Base-by-base conservation (phyloP, 768 basidiomycete genomes). In the Termitomyces heimii region DNA sequence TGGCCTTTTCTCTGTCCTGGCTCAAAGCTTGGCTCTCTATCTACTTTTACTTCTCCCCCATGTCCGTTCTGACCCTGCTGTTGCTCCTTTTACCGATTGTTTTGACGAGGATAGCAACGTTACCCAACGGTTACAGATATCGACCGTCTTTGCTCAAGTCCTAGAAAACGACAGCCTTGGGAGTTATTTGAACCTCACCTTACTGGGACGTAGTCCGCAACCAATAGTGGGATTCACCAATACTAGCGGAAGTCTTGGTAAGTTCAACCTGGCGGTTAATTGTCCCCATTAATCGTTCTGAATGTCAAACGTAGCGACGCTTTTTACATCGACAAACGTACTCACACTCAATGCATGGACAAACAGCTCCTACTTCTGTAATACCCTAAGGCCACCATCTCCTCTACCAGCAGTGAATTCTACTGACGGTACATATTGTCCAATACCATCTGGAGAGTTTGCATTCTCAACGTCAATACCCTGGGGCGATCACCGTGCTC, bases 271-370 rank as follows among this genome's bases (percentile, higher is more conserved):
- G 51, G 45, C 59, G 52, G 51, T 55, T 22, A 51, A 48, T 39
- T 59, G 16, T 53, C 45, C 43, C 61, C 56, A 43, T 60, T 65
- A 52, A 65, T 57, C 56, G 45, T 51, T 47, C 53, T 50, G 39
- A 51, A 24, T 14, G 12, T 10, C 10, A 39, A 29, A 53, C 58
- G 57, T 63, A 88, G 92, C 94, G 18, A 97, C 94, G 8, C 80
- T 97, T 42, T 95, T 96, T 74, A 88, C 87, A 44, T 84, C 89
- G 10, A 86, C 91, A 1, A 79, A 83, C 54, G 82, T 94, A 22
- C 81, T 95, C 50, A 93, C 94, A 3, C 82, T 95, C 63, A 79
- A 78, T 60, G 81, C 88, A 59, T 88, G 81, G 71, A 78, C 77
- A 47, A 86, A 88, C 62, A 82, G 81, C 59, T 82, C 86, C 3